phyloP scores from a whole-genome alignment of 441 rosid species.

The Pelargonium fulgidum region DNA sequence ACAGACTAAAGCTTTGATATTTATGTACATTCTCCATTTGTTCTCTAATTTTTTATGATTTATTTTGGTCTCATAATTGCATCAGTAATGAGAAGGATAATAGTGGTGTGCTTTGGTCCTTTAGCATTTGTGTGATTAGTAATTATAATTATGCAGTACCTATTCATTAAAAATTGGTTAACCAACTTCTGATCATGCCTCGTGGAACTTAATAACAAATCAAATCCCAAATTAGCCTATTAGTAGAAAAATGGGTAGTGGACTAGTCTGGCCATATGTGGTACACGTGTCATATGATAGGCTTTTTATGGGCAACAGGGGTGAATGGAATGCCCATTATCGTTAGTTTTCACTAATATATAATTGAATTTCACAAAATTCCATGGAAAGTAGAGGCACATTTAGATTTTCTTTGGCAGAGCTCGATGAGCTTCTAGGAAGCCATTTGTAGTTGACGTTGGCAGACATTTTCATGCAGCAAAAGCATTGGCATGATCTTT shows the following conservation, averaged over 20 bases:
- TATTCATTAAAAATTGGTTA: neutral
- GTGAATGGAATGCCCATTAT: no score
- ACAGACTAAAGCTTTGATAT: neutral
- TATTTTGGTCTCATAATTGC: neutral
- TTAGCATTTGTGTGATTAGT: neutral
- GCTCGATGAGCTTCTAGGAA: no score
- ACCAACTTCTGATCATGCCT: neutral
- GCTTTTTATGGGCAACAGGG: no score
- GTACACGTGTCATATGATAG: neutral
- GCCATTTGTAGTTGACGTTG: no score
- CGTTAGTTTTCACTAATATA: no score
- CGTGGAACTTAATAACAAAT: neutral
- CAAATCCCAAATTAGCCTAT: neutral
- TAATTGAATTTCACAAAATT: no score
- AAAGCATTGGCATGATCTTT: no score
- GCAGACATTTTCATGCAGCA: no score
- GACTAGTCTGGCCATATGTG: neutral
- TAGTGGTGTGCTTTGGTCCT: neutral
- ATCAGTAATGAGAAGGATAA: neutral
- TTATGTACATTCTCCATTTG: neutral
- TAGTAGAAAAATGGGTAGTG: neutral
- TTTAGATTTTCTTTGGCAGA: no score
- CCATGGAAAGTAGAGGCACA: no score
- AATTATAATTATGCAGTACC: neutral
- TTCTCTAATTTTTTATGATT: neutral